Conservation (phyloP, 192 early-diverging fungal species). For the Backusella psychrophila region DNA sequence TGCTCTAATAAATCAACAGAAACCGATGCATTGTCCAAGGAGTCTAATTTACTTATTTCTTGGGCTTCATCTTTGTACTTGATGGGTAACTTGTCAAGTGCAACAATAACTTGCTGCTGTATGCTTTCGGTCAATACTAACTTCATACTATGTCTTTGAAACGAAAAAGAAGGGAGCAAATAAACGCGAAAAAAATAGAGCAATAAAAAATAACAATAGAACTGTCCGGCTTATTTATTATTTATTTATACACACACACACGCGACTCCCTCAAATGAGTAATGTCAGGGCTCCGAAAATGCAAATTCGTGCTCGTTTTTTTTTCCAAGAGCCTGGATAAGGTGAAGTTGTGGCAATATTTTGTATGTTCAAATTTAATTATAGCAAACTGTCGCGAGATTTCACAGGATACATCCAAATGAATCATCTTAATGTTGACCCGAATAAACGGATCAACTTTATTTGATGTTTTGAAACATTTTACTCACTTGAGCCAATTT, state of each 20-base stretch:
- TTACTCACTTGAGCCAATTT: too few relatives aligned
- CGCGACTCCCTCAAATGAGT: background rate
- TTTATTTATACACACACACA: background rate
- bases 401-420: too few relatives aligned
- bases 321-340: background rate
- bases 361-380: too few relatives aligned
- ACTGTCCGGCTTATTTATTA: too few relatives aligned
- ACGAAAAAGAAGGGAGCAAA: background rate
- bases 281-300: background rate
- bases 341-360: background rate
- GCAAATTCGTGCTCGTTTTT: background rate
- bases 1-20: slow-evolving; percentile 1
- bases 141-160: background rate
- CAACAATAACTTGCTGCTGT: background rate
- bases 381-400: too few relatives aligned
- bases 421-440: too few relatives aligned
- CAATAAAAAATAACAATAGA: background rate
- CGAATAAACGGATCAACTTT: too few relatives aligned
- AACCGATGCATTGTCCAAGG: background rate
- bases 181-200: background rate
- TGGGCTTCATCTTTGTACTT: slow-evolving; percentile 11
- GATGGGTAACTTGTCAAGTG: background rate
- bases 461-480: too few relatives aligned
- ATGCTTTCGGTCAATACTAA: slow-evolving; percentile 7
- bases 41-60: background rate